Base-by-base conservation (phyloP, 345 rosid genomes). In the Citrus sp. region DNA sequence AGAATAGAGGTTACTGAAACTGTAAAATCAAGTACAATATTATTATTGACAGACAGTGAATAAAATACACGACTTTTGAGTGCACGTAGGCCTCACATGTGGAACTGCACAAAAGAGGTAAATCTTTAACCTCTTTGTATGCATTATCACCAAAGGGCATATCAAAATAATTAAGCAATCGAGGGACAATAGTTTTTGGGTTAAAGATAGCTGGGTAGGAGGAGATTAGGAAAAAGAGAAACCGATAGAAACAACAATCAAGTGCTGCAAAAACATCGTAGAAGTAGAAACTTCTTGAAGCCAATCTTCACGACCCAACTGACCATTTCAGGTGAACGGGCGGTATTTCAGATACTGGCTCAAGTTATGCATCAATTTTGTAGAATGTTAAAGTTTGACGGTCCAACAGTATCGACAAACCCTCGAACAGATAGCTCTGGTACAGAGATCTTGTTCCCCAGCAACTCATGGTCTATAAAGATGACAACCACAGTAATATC, bases 401-500 rank as follows among this genome's bases (percentile, higher is more conserved):
- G 97, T 76, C 91, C 95, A 62, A 75, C 87, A 1, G 89, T 82
- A 82, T 89, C 88, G 5, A 79, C 64, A 55, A 89, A 96, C 24
- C 97, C 94, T 79, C 87, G 81, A 25, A 94, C 67, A 8, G 99
- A 94, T 77, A 88, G 76, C 81, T 89, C 95, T 4, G 93, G 91
- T 38, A 83, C 89, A 16, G 88, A 65, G 28, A 70, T 74, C 74
- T 80, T 84, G 73, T 87, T 84, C 55, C 77, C 83, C 68, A 77
- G 73, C 73, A 80, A 69, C 51, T 91, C 94, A 22, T 81, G 89
- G 87, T 96, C 98, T 76, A 94, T 81, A 79, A 88, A 96, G 83
- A 94, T 67, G 76, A 96, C 98, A 59, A 94, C 87, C 68, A 96
- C 97, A 3, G 98, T 90, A 72, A 92, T 96, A 80, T 96, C 99